Conservation (phyloP, 306 rosid species). For the Parietaria judaica region DNA sequence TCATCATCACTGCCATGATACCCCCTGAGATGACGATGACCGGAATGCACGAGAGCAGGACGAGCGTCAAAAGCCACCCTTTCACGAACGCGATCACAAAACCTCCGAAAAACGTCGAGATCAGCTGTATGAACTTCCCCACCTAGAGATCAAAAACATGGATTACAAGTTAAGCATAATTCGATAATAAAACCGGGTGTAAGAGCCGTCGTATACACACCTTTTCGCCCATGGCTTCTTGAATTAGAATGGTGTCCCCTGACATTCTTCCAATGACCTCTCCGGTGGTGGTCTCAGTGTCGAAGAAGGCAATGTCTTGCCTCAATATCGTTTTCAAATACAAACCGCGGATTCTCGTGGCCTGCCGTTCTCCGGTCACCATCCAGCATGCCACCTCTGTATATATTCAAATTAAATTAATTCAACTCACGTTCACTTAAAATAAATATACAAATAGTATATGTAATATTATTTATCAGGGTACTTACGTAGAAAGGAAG, state of each 20-base stretch:
- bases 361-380: conserved; percentile 91
- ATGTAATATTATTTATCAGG: background rate
- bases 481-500: conserved; percentile 71
- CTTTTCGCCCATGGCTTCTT: conserved; percentile 92
- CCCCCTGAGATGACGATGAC: conserved; percentile 44
- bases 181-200: background rate
- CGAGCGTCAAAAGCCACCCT: conserved; percentile 70
- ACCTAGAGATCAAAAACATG: conserved; percentile 34
- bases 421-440: background rate
- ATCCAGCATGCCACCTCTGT: conserved; percentile 91
- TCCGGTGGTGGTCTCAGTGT: conserved; percentile 72
- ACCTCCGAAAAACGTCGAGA: conserved; percentile 61
- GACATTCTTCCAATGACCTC: conserved; percentile 89
- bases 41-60: conserved; percentile 58
- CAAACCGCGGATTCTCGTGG: conserved; percentile 59
- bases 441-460: background rate
- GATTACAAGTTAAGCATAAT: too few relatives aligned
- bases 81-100: conserved; percentile 50
- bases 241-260: conserved; percentile 88
- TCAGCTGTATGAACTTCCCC: conserved; percentile 71
- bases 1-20: conserved; percentile 22
- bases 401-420: background rate
- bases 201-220: conserved; percentile 16
- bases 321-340: conserved; percentile 70
- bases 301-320: conserved; percentile 81